phyloP scores from a whole-genome alignment of 2,329 filamentous ascomycete species.

The Zymoseptoria crescenta region DNA sequence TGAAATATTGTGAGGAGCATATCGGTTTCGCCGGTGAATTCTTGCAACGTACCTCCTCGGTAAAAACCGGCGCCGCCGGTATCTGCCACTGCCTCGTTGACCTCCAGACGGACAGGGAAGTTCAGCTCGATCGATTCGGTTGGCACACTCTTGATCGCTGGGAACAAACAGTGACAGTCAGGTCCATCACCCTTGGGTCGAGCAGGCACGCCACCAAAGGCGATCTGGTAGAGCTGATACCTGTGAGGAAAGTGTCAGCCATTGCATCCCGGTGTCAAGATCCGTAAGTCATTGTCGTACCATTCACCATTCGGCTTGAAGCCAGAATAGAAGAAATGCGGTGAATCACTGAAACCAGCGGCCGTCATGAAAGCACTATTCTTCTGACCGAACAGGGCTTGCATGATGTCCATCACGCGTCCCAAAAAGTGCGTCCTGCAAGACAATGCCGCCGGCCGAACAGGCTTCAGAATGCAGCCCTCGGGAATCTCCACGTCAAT shows the following conservation, averaged over 20 bases:
- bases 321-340: slow-evolving; percentile 26
- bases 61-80: slow-evolving; percentile 21
- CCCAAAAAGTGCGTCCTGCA: slow-evolving; percentile 23
- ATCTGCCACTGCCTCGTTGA: slow-evolving; percentile 23
- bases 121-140: slow-evolving; percentile 23
- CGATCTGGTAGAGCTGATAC: slow-evolving; percentile 36
- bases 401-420: slow-evolving; percentile 24
- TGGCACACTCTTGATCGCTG: slow-evolving; percentile 22
- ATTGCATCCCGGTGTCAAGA: background rate
- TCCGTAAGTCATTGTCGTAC: slow-evolving; percentile 21
- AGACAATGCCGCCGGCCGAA: slow-evolving; percentile 19
- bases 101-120: slow-evolving; percentile 21
- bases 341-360: slow-evolving; percentile 21
- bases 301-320: slow-evolving; percentile 39
- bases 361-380: slow-evolving; percentile 23
- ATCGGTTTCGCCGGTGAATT: background rate
- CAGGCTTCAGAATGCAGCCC: slow-evolving; percentile 19
- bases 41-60: slow-evolving; percentile 11
- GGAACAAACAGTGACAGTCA: slow-evolving; percentile 22
- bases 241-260: slow-evolving; percentile 16
- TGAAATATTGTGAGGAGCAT: background rate
- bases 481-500: slow-evolving; percentile 20
- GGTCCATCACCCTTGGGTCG: slow-evolving; percentile 23
- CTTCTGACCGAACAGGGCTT: slow-evolving; percentile 21
- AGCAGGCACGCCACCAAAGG: slow-evolving; percentile 21